Conservation (phyloP, 306 rosid species). For the Amphicarpaea edgeworthii region DNA sequence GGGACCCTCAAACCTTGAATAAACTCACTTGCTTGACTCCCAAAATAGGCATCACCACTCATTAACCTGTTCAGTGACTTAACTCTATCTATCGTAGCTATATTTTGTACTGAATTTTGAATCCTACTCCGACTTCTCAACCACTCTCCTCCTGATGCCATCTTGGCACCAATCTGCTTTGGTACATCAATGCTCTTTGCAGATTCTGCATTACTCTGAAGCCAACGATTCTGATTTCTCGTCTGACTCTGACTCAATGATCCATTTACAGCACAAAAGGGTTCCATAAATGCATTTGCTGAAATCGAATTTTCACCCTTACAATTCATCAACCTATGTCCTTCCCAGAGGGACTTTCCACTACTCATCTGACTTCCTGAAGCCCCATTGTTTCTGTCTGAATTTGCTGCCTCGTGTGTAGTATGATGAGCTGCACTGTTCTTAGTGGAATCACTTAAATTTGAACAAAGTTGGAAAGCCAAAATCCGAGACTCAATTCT, state of each 20-base stretch:
- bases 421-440: conserved; percentile 31
- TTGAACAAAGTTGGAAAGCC: conserved; percentile 60
- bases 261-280: conserved; percentile 21
- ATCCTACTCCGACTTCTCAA: conserved; percentile 28
- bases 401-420: conserved; percentile 17
- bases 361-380: not conserved
- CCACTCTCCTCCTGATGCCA: conserved; percentile 35
- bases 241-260: conserved; percentile 40
- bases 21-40: conserved; percentile 45
- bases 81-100: conserved; percentile 30
- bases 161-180: not conserved
- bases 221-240: conserved; percentile 24
- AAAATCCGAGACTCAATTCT: conserved; percentile 69
- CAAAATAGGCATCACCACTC: conserved; percentile 25
- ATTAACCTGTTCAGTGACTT: conserved; percentile 46
- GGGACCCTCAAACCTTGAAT: conserved; percentile 68
- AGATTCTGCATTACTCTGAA: not conserved
- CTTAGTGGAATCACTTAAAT: conserved; percentile 28
- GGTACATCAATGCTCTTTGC: conserved; percentile 28
- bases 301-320: conserved; percentile 38
- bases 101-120: conserved; percentile 29
- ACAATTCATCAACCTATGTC: conserved; percentile 32
- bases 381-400: conserved; percentile 28
- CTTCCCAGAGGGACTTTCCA: conserved; percentile 33
- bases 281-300: conserved; percentile 30